A percentile compares a stretch with the other conserved stretches of the same genome.
Evolutionary conservation across 768 basidiomycete genomes (phyloP).

Genomic region (Kwoniella sp.): DNA sequence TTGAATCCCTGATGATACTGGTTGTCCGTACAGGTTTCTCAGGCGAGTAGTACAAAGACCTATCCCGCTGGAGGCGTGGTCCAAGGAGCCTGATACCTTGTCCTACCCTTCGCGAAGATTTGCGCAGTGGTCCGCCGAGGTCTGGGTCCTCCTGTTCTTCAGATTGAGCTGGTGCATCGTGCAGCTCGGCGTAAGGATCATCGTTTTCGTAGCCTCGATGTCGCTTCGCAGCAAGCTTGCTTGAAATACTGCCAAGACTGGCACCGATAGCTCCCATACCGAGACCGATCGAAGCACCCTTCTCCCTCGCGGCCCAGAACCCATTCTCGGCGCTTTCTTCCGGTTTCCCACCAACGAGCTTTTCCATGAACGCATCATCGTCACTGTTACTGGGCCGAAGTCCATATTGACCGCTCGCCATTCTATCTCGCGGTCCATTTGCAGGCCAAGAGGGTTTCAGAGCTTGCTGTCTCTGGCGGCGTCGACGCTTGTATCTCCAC

Average conservation of each 20-base stretch:
- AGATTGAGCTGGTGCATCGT: constrained; percentile 1
- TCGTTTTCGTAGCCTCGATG: neutral
- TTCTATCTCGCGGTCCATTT: constrained; percentile 6
- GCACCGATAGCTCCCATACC: constrained; percentile 38
- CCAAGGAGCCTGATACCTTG: constrained; percentile 55
- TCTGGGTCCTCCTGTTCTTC: neutral
- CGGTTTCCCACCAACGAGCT: constrained; percentile 4
- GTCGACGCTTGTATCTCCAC: constrained; percentile 19
- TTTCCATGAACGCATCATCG: constrained; percentile 32
- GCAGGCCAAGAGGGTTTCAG: constrained; percentile 12
- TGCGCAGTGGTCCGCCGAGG: constrained; percentile 22
- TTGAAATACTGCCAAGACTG: constrained; percentile 26
- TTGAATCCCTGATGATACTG: constrained; percentile 38
- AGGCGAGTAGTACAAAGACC: constrained; percentile 16
- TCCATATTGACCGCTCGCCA: constrained; percentile 32
- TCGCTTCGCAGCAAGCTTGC: constrained; percentile 10
- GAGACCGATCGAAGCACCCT: constrained; percentile 28
- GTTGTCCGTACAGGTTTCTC: constrained; percentile 20
- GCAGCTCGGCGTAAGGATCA: constrained; percentile 24
- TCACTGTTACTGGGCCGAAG: constrained; percentile 28
- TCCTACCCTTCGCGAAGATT: constrained; percentile 38
- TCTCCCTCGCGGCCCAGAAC: constrained; percentile 21
- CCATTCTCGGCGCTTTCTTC: neutral
- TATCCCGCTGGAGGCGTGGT: constrained; percentile 56
- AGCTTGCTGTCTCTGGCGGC: constrained; percentile 4